A percentile compares a stretch with the other conserved stretches of the same genome.
phyloP scores from a whole-genome alignment of 768 basidiomycete species.

The Plicaturopsis crispa region DNA sequence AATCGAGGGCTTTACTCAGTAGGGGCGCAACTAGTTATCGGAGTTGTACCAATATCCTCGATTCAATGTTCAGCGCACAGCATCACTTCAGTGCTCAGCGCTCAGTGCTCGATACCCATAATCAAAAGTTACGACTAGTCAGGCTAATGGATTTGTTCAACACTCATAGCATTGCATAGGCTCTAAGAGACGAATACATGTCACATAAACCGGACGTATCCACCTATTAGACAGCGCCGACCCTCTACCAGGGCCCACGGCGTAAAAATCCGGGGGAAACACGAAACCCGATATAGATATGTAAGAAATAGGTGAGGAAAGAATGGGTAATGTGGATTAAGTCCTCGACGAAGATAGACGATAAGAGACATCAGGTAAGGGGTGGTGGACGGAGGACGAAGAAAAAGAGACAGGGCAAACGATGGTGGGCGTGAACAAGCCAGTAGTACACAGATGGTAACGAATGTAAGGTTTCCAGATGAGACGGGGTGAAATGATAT shows the following conservation, averaged over 20 bases:
- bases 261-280: conserved; percentile 7
- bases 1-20: conserved; percentile 24
- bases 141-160: conserved; percentile 4
- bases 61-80: no score
- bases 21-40: conserved; percentile 4
- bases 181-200: background rate
- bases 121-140: conserved; percentile 1
- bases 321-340: conserved; percentile 5
- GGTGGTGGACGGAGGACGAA: conserved; percentile 6
- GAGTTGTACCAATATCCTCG: no score
- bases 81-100: no score
- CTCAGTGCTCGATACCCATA: background rate
- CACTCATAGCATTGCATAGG: no score
- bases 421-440: conserved; percentile 14
- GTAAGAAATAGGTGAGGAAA: conserved; percentile 10
- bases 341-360: conserved; percentile 9
- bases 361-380: conserved; percentile 8
- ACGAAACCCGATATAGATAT: conserved; percentile 8
- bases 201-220: background rate
- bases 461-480: background rate
- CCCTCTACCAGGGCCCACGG: conserved; percentile 11
- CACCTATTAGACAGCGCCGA: conserved; percentile 2
- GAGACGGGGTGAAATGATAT: conserved; percentile 4
- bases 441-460: conserved; percentile 10
- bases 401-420: conserved; percentile 9